Percentiles rank a stretch among this genome's conserved stretches.
Conservation (phyloP, 495 filamentous ascomycete species). For the Talaromyces stipitatus region DNA sequence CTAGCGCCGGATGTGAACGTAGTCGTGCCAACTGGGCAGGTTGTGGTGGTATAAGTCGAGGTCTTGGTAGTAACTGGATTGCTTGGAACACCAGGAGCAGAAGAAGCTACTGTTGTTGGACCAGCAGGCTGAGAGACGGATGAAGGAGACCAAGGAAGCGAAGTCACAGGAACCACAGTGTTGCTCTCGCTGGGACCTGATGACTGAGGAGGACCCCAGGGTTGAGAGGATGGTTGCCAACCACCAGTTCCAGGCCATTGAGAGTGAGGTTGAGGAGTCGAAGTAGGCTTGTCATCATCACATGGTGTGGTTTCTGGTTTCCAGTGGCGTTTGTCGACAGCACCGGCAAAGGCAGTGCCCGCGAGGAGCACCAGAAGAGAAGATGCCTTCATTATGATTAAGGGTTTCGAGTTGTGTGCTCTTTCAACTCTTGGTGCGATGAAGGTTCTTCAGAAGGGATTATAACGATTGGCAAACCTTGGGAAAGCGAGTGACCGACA, state of each 20-base stretch:
- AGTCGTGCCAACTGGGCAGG: constrained; percentile 3
- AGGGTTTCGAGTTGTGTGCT: not conserved
- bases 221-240: too few relatives aligned
- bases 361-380: constrained; percentile 5
- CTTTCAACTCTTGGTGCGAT: not conserved
- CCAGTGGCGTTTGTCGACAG: not conserved
- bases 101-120: not conserved
- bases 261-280: not conserved
- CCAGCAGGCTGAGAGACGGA: not conserved
- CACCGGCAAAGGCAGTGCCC: constrained; percentile 5
- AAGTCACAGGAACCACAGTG: not conserved
- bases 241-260: not conserved
- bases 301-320: not conserved
- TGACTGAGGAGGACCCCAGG: too few relatives aligned
- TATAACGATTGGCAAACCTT: constrained; percentile 5
- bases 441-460: not conserved
- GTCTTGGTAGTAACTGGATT: not conserved
- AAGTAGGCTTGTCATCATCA: not conserved
- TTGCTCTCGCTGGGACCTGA: not conserved
- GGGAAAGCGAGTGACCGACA: not conserved
- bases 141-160: not conserved
- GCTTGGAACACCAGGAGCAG: not conserved
- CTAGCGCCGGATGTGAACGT: not conserved
- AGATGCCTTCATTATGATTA: constrained; percentile 4
- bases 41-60: constrained; percentile 9